These are phyloP conservation scores for Gossypium ekmanianum DNA, from an alignment of 345 rosid species.

Conservation along the genomic window DNA sequence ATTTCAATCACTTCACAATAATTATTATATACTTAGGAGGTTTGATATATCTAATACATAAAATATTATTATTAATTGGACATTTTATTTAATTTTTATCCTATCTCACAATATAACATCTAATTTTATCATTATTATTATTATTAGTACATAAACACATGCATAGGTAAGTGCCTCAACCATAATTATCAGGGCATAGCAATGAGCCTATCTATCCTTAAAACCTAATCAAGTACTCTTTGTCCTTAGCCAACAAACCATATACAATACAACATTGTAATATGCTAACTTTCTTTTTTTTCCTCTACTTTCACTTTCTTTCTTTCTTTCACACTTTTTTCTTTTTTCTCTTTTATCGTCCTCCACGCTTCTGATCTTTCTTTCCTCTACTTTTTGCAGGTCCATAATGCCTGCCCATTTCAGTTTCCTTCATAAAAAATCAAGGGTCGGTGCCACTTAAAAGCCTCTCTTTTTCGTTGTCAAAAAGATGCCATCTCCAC, in stretches of 20 bases:
- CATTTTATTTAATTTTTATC: too few species aligned
- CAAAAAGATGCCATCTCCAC: conserved; percentile 35
- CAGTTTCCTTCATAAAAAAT: conserved; percentile 25
- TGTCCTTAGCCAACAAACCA: conserved; percentile 6
- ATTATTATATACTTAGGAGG: neutral
- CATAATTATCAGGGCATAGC: too few species aligned
- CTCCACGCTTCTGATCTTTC: neutral
- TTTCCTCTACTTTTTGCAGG: conserved; percentile 14
- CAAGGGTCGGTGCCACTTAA: conserved; percentile 50
- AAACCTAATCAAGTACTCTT: neutral
- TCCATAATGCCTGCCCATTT: conserved; percentile 40
- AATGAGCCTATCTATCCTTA: too few species aligned
- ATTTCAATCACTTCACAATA: too few species aligned
- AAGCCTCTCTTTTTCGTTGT: conserved; percentile 28
- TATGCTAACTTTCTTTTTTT: conserved; percentile 13
- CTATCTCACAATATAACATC: too few species aligned
- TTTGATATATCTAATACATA: neutral
- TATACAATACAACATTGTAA: neutral
- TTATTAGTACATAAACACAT: too few species aligned
- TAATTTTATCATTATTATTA: too few species aligned
- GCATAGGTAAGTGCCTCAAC: rapidly evolving
- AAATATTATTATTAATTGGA: neutral
- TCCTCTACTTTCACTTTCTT: conserved; percentile 21
- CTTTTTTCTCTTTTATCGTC: neutral
- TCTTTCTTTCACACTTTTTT: neutral